Conservation (phyloP, 2,329 filamentous ascomycete genomes). For the Davidsoniella eucalypti region DNA sequence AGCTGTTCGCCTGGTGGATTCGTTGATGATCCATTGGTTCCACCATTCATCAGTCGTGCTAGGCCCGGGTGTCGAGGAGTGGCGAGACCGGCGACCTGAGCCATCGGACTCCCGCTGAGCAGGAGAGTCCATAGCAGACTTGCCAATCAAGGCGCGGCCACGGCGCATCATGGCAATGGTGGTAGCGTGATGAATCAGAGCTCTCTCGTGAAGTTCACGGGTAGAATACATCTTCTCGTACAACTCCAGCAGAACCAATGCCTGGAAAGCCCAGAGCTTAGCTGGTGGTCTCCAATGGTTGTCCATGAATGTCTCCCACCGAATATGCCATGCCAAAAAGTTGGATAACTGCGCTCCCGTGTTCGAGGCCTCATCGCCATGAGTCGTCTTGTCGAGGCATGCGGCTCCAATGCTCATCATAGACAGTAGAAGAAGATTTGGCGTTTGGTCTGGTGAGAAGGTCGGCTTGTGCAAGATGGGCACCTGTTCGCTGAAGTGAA, state of each 20-base stretch:
- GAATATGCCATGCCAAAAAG: constrained; percentile 82
- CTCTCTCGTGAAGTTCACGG: constrained; percentile 76
- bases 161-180: constrained; percentile 90
- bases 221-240: constrained; percentile 99
- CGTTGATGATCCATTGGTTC: constrained; percentile 90
- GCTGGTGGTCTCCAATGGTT: constrained; percentile 77
- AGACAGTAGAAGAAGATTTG: constrained; percentile 66
- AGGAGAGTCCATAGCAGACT: constrained; percentile 67
- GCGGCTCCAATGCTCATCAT: constrained; percentile 89
- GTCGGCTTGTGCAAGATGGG: constrained; percentile 91
- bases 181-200: constrained; percentile 91
- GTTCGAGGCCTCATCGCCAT: constrained; percentile 56
- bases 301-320: constrained; percentile 93
- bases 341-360: constrained; percentile 71
- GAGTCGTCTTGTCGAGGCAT: constrained; percentile 65
- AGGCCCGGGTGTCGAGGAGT: constrained; percentile 41
- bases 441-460: constrained; percentile 74
- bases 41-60: constrained; percentile 79
- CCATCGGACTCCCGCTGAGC: constrained; percentile 50
- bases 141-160: constrained; percentile 77
- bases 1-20: constrained; percentile 74
- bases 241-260: constrained; percentile 70
- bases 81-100: constrained; percentile 31
- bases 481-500: constrained; percentile 83
- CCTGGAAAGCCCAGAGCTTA: constrained; percentile 92